Base-by-base conservation (phyloP, 2,329 filamentous ascomycete species). In the Neofusicoccum parvum region DNA sequence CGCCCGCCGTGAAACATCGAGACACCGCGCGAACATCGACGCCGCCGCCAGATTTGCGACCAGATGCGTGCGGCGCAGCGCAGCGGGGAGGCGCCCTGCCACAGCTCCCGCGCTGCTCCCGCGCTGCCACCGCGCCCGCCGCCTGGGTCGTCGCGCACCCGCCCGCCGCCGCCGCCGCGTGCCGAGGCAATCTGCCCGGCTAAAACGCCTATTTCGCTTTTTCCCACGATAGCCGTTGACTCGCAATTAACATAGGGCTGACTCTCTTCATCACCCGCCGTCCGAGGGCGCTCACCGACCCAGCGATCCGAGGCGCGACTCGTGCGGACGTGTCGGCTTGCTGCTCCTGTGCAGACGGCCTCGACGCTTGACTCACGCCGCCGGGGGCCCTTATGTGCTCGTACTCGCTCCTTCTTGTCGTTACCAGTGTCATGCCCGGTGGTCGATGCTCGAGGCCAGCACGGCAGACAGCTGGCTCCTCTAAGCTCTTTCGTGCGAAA, bases 401-500 rank as follows among this genome's bases (percentile, higher is more conserved):
- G 41, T 60, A 37, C 56, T 60, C 56, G 56, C 32, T 48, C 39
- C 23, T 14, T 3, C 53, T 27, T 56, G 20, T 32, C 53, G 37
- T 15, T 41, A 6, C 34, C 53, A 43, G 54, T 17, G 37, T 7
- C 14, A 27, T 45, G 54, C 41, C 36, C 36, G 51, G 51, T 41
- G 36, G 51, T 4, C 54, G 56, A 48, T 48, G 56, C 56, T 60
- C 56, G 56, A 37, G 54, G 48, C 27, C 48, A 51, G 48, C 48
- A 34, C 27, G 14, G 41, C 27, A 17, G 54, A 36, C 23, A 46
- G 54, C 32, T 59, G 39, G 54, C 54, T 59, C n/a, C 32, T 41
- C 54, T 59, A 46, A 37, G 56, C 56, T 60, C 41, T 23, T 60
- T 60, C 56, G 56, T 60, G 41, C 56, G 56, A 60, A 60, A 60